Evolutionary conservation across 495 filamentous ascomycete genomes (phyloP), one percentile per base, ranked within the genome.

Genomic region (Penicillium alfredii): DNA sequence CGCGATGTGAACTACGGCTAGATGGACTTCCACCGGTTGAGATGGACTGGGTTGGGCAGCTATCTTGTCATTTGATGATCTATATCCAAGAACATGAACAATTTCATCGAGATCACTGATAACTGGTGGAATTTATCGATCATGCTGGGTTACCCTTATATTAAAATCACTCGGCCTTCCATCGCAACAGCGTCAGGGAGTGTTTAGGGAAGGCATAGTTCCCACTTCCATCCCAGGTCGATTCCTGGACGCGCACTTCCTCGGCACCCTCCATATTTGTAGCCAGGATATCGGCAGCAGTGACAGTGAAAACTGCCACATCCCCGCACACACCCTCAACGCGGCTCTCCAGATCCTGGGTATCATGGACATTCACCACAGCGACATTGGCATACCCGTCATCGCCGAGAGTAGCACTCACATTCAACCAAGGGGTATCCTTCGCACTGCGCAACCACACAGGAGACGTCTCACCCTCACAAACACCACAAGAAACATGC

Each of bases 361-460:
- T 62, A 33, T 78, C 77, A 41, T 70, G 64, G 24, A 84, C 72
- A 56, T 88, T 88, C 17, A 83, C 82, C 13, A 85, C 81, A 3
- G 72, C 81, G 37, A 88, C 40, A 38, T 63, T 81, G 1, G 80
- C 69, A 24, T 61, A 69, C 0, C 82, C 81, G 38, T 79, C 70
- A 15, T 83, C 78, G 8, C 68, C 70, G 4, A 83, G 38, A 6
- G 68, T 62, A 12, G 82, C 83, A 45, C 79, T 81, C 11, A 81
- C 79, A 58, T 88, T 84, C 43, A 88, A 47, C 73, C 72, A 84
- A 7, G 82, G 78, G 0, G 78, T 78, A 33, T 82, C 78, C 50
- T 82, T 65, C 4, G 74, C 67, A 4, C 70, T 69, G 25, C 76
- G 62, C 10, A 87, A 55, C 81, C 81, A 87, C 22, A 52, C 57